These are phyloP conservation scores for Tricholoma terreum DNA, from an alignment of 768 basidiomycete genomes.

Conservation along the genomic window DNA sequence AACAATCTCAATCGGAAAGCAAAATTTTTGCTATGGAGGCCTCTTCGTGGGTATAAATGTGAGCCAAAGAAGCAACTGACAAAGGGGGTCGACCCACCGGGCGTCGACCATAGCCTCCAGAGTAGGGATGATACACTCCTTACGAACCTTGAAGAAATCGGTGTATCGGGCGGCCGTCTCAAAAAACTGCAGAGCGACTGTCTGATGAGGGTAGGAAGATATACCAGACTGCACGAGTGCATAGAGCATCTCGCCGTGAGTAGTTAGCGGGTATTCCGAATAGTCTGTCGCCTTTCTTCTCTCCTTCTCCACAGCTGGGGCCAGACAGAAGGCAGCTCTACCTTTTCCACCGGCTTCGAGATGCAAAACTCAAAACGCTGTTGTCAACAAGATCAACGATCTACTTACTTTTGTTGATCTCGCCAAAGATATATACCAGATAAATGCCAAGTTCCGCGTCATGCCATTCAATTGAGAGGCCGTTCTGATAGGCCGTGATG, in stretches of 20 bases:
- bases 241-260: slow-evolving; percentile 86
- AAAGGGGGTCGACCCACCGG: slow-evolving; percentile 50
- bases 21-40: slow-evolving; percentile 75
- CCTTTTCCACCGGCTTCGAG: slow-evolving; percentile 69
- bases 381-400: background rate
- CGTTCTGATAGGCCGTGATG: slow-evolving; percentile 64
- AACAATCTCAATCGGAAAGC: slow-evolving; percentile 74
- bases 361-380: slow-evolving; percentile 5
- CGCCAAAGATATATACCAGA: slow-evolving; percentile 91
- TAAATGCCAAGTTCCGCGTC: slow-evolving; percentile 93
- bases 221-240: slow-evolving; percentile 83
- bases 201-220: slow-evolving; percentile 76
- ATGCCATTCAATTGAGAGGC: slow-evolving; percentile 76
- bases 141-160: slow-evolving; percentile 95
- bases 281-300: slow-evolving; percentile 67
- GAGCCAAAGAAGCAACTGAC: background rate
- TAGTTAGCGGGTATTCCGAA: slow-evolving; percentile 79
- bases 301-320: slow-evolving; percentile 66
- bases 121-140: slow-evolving; percentile 82
- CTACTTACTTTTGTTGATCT: slow-evolving; percentile 82
- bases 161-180: slow-evolving; percentile 90
- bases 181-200: slow-evolving; percentile 88
- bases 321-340: slow-evolving; percentile 80
- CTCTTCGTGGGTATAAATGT: slow-evolving; percentile 43
- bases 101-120: slow-evolving; percentile 84